Percentiles rank a stretch among this genome's conserved stretches.
Conservation (phyloP, 768 basidiomycete species). For the Cyclocybe aegerita region DNA sequence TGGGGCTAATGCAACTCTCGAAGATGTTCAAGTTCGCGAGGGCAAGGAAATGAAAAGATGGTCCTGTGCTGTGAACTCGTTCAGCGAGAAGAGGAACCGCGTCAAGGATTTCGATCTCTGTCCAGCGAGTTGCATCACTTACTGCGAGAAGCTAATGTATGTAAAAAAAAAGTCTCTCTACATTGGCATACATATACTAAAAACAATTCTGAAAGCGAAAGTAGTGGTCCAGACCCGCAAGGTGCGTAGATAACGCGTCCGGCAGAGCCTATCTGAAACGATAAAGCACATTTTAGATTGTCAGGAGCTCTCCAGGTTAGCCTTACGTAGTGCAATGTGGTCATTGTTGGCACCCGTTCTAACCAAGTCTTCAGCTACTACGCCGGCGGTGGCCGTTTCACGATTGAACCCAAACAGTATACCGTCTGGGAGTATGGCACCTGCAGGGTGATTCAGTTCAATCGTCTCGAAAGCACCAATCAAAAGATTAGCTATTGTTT, state of each 20-base stretch:
- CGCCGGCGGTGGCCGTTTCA: slow-evolving; percentile 5
- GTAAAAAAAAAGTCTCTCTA: background rate
- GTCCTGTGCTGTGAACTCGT: background rate
- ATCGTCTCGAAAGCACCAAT: slow-evolving; percentile 4
- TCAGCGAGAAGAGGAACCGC: background rate
- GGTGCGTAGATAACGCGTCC: background rate
- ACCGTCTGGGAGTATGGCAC: slow-evolving; percentile 15
- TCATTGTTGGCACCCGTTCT: background rate
- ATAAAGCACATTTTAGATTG: slow-evolving; percentile 2
- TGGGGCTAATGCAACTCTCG: slow-evolving; percentile 1
- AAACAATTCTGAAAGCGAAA: no score
- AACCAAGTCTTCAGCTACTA: slow-evolving; percentile 6
- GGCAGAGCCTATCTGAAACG: background rate
- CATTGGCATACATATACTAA: background rate
- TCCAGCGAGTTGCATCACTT: slow-evolving; percentile 7
- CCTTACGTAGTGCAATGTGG: background rate
- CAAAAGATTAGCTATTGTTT: slow-evolving; percentile 16
- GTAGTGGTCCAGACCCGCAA: background rate
- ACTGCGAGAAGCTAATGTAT: slow-evolving; percentile 11
- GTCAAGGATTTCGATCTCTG: slow-evolving; percentile 11
- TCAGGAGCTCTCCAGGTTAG: slow-evolving; percentile 4
- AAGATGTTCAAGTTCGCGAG: background rate
- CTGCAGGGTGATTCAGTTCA: slow-evolving; percentile 14
- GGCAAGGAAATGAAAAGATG: slow-evolving; percentile 7
- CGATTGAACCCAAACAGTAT: slow-evolving; percentile 10